Conservation (phyloP, 805 yeast genomes). For the Torulaspora microellipsoides region DNA sequence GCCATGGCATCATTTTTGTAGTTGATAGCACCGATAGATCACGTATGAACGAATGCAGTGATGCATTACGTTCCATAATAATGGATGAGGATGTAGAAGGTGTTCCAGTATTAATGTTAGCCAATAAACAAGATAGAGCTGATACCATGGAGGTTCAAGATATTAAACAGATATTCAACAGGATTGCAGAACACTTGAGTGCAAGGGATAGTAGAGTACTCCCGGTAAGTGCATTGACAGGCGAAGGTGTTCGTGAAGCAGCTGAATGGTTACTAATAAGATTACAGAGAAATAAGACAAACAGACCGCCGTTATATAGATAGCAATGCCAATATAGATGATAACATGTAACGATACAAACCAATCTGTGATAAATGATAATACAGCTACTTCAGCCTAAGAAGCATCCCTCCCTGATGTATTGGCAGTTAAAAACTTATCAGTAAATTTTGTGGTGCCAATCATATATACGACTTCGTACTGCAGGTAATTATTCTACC, state of each 20-base stretch:
- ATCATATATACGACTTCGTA: too few species aligned
- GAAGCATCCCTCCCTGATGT: too few species aligned
- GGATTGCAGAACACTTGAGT: conserved; percentile 74
- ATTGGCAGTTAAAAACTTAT: too few species aligned
- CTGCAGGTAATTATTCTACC: too few species aligned
- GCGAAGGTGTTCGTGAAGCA: conserved; percentile 81
- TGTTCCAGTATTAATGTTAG: conserved; percentile 88
- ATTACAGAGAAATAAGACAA: conserved; percentile 44
- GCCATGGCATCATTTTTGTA: conserved; percentile 89
- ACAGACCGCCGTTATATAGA: conserved; percentile 33
- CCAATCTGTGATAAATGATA: too few species aligned
- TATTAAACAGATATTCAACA: conserved; percentile 77
- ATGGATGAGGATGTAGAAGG: conserved; percentile 61
- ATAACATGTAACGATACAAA: too few species aligned
- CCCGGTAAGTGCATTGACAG: conserved; percentile 76
- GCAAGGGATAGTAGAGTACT: conserved; percentile 89
- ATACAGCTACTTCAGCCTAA: too few species aligned
- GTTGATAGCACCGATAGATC: conserved; percentile 87
- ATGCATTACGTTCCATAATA: conserved; percentile 52
- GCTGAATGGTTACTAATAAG: conserved; percentile 83
- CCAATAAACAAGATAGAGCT: conserved; percentile 85
- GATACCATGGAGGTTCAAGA: conserved; percentile 70
- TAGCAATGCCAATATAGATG: too few species aligned
- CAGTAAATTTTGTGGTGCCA: too few species aligned
- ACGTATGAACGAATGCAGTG: conserved; percentile 77